Percentiles rank a stretch among this genome's conserved stretches.
These are phyloP conservation scores for Phytophthora kernoviae DNA, from an alignment of 352 stramenopile genomes.

Conservation along the genomic window DNA sequence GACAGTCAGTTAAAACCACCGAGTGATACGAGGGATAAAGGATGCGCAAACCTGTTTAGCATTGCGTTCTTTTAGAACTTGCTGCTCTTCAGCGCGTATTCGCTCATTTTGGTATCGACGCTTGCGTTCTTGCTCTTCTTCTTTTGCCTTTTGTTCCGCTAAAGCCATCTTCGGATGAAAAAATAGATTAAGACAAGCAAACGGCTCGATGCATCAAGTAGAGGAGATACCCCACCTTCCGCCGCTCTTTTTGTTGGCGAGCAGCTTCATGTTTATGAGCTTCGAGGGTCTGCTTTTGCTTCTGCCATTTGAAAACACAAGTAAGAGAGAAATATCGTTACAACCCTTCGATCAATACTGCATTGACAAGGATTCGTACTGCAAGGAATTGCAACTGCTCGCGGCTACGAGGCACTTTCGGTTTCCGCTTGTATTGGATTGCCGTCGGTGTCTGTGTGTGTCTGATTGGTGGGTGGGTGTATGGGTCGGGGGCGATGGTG, in stretches of 20 bases:
- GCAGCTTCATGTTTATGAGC: conserved; percentile 48
- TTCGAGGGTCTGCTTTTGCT: conserved; percentile 54
- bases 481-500: background rate
- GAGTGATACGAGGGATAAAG: too few relatives aligned
- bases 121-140: conserved; percentile 38
- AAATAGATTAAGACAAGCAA: background rate
- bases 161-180: conserved; percentile 36
- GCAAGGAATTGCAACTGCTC: conserved; percentile 60
- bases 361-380: conserved; percentile 22
- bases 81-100: conserved; percentile 53
- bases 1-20: conserved; percentile 5
- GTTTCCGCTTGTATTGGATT: conserved; percentile 12
- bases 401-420: conserved; percentile 36
- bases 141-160: conserved; percentile 48
- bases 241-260: conserved; percentile 56
- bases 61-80: conserved; percentile 32
- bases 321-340: background rate
- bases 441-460: background rate
- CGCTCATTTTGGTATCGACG: conserved; percentile 45
- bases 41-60: conserved; percentile 54
- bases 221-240: conserved; percentile 32
- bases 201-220: background rate
- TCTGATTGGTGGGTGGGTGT: background rate
- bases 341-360: conserved; percentile 6
- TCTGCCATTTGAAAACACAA: conserved; percentile 31